A percentile compares a stretch with the other conserved stretches of the same genome.
These are phyloP conservation scores for Phyllosticta citribraziliensis DNA, from an alignment of 2,329 filamentous ascomycete genomes.

Conservation along the genomic window DNA sequence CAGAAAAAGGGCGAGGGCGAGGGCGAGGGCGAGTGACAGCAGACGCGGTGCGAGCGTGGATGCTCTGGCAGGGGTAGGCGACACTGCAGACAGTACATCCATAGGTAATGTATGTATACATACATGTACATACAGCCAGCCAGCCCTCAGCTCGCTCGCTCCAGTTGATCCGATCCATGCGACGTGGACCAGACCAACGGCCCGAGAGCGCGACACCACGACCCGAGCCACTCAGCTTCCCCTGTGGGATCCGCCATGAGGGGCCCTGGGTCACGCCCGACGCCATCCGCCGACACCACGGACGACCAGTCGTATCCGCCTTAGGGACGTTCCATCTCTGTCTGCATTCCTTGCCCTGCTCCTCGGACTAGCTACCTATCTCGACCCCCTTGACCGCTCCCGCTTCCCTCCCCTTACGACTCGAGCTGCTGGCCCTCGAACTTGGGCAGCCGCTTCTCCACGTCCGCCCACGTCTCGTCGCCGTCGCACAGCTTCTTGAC, in stretches of 20 bases:
- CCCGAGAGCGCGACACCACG: not conserved
- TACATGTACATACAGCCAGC: too few relatives aligned
- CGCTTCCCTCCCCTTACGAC: conserved; percentile 14
- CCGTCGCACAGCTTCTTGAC: conserved; percentile 55
- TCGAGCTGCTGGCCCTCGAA: conserved; percentile 67
- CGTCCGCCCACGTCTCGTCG: conserved; percentile 57
- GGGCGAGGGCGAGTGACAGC: not conserved
- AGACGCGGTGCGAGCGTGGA: not conserved
- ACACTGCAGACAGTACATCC: not conserved
- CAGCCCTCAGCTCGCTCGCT: not conserved
- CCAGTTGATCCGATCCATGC: not conserved
- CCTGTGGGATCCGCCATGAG: not conserved
- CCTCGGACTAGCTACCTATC: not conserved
- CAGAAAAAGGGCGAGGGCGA: too few relatives aligned
- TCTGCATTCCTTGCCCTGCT: not conserved
- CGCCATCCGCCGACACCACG: not conserved
- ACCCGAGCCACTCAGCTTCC: not conserved
- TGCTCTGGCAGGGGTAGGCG: not conserved
- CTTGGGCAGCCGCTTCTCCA: conserved; percentile 67
- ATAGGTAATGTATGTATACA: too few relatives aligned
- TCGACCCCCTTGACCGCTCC: not conserved
- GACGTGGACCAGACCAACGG: not conserved
- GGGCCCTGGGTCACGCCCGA: not conserved
- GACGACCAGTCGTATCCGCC: too few relatives aligned
- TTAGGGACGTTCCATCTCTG: not conserved